Percentiles rank a stretch among this genome's conserved stretches.
These are phyloP conservation scores for Lactarius sanguifluus DNA, from an alignment of 768 basidiomycete genomes.

Conservation along the genomic window DNA sequence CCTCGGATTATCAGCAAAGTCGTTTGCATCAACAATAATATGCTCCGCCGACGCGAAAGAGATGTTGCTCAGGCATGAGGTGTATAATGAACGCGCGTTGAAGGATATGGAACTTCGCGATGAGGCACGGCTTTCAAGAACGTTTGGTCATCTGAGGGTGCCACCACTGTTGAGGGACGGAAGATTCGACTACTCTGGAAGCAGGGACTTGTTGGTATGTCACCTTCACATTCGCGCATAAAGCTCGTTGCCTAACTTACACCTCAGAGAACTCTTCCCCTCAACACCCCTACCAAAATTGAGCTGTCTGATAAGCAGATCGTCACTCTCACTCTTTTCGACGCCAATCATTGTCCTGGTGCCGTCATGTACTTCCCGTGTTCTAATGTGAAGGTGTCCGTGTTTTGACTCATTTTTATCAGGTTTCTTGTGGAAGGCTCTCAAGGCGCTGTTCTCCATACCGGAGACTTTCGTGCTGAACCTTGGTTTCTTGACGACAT, in stretches of 20 bases:
- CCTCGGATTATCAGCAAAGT: slow-evolving; percentile 68
- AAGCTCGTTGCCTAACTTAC: neutral
- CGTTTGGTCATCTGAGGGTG: slow-evolving; percentile 68
- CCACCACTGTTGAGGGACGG: slow-evolving; percentile 49
- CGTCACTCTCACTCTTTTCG: slow-evolving; percentile 76
- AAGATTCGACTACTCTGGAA: slow-evolving; percentile 46
- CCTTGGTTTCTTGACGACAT: slow-evolving; percentile 72
- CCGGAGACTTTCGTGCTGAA: slow-evolving; percentile 92
- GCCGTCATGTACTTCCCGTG: slow-evolving; percentile 72
- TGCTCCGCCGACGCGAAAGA: slow-evolving; percentile 85
- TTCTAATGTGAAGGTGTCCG: neutral
- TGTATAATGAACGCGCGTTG: slow-evolving; percentile 61
- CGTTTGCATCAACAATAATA: slow-evolving; percentile 68
- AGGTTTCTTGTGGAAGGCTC: slow-evolving; percentile 85
- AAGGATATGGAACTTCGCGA: slow-evolving; percentile 51
- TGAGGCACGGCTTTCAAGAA: slow-evolving; percentile 46
- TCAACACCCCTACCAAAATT: slow-evolving; percentile 63
- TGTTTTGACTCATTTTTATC: slow-evolving; percentile 1
- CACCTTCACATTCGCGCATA: too few relatives aligned
- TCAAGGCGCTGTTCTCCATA: slow-evolving; percentile 76
- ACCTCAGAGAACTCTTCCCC: slow-evolving; percentile 52
- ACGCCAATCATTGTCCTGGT: slow-evolving; percentile 95
- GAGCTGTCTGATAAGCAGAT: slow-evolving; percentile 55
- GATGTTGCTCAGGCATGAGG: slow-evolving; percentile 80
- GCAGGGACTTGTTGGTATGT: slow-evolving; percentile 69